Evolutionary conservation across 2,329 filamentous ascomycete genomes (phyloP).

Genomic region (Phoma sp.): DNA sequence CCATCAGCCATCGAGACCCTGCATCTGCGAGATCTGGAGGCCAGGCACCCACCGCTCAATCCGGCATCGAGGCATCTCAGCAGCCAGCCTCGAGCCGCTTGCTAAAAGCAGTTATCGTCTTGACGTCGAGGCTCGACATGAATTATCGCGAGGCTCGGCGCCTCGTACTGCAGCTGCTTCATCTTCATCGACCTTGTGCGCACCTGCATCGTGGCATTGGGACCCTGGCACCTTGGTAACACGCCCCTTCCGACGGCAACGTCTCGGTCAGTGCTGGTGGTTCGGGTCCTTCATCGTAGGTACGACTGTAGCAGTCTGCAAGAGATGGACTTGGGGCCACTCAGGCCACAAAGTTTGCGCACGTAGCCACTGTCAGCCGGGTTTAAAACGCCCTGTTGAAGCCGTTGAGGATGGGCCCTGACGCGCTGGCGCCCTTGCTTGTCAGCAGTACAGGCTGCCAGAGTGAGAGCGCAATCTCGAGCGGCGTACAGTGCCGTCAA

Average conservation of each 20-base stretch:
- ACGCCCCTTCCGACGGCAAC: conserved; percentile 1
- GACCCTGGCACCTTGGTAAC: conserved; percentile 10
- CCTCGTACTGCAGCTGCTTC: conserved; percentile 21
- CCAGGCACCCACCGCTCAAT: conserved; percentile 29
- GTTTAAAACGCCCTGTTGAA: background rate
- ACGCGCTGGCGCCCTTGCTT: background rate
- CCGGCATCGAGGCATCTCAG: conserved; percentile 20
- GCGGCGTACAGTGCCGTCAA: conserved; percentile 1
- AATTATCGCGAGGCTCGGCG: conserved; percentile 22
- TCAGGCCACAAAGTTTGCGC: background rate
- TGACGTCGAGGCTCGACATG: conserved; percentile 20
- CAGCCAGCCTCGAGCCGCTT: conserved; percentile 20
- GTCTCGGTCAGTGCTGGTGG: background rate
- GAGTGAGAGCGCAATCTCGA: background rate
- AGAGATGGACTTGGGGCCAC: background rate
- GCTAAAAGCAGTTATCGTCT: conserved; percentile 24
- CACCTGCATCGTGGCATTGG: conserved; percentile 6
- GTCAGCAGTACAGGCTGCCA: background rate
- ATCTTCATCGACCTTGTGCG: conserved; percentile 19
- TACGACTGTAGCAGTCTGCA: background rate
- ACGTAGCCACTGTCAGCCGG: background rate
- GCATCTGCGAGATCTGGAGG: conserved; percentile 29
- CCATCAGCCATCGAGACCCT: conserved; percentile 23
- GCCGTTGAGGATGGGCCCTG: conserved; percentile 1
- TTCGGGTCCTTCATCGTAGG: background rate